phyloP scores from a whole-genome alignment of 179 eudicot genomes.

The Gypsophila paniculata region DNA sequence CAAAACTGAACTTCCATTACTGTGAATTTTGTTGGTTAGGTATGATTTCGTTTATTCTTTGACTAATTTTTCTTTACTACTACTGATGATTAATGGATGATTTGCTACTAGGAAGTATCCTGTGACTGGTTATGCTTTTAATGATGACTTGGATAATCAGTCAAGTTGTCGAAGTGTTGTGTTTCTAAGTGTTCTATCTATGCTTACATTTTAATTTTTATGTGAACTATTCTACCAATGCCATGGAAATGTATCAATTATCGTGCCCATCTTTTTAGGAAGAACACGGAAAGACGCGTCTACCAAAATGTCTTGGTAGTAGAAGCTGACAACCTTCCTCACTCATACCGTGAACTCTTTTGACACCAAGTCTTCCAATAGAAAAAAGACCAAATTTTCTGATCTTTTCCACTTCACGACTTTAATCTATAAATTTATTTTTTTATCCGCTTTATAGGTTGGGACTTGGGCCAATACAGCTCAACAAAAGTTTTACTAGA shows the following conservation, averaged over 20 bases:
- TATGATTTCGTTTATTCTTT: constrained; percentile 28
- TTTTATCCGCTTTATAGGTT: neutral
- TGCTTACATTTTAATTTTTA: neutral
- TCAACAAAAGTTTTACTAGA: neutral
- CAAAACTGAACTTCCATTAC: constrained; percentile 52
- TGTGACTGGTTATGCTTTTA: neutral
- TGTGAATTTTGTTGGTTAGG: constrained; percentile 92
- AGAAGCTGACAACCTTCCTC: neutral
- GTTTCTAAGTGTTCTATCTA: neutral
- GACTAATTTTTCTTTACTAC: neutral
- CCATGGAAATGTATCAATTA: neutral
- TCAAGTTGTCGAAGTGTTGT: neutral
- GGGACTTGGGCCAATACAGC: neutral
- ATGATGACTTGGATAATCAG: neutral
- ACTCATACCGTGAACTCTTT: neutral
- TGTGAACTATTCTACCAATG: constrained; percentile 4
- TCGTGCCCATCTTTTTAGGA: neutral
- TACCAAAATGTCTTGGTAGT: neutral
- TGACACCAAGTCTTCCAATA: neutral
- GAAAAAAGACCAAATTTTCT: neutral
- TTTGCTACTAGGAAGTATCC: constrained; percentile 4
- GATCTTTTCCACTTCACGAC: neutral
- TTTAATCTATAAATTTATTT: neutral
- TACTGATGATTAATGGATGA: neutral
- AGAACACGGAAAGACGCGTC: neutral